Percentiles rank a stretch among this genome's conserved stretches.
Evolutionary conservation across 2,329 filamentous ascomycete species (phyloP).

Genomic region (Myriosclerotinia scirpicola): DNA sequence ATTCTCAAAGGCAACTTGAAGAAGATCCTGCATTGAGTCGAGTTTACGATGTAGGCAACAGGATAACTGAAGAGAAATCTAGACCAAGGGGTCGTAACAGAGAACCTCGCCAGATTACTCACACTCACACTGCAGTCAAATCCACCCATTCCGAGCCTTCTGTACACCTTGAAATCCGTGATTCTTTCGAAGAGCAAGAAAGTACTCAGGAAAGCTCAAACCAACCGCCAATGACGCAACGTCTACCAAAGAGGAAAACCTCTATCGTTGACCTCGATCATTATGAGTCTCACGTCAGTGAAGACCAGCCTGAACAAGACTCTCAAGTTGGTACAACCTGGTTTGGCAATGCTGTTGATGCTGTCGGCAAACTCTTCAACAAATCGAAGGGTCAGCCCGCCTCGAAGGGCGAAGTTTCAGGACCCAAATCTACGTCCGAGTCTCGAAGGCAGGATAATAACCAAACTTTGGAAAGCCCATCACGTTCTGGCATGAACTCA

Average conservation of each 20-base stretch:
- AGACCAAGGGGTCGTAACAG: not conserved
- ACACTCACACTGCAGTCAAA: not conserved
- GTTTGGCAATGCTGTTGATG: not conserved
- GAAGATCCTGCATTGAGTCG: not conserved
- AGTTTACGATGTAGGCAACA: not conserved
- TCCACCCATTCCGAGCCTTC: not conserved
- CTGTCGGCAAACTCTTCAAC: not conserved
- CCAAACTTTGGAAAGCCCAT: not conserved
- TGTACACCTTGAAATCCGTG: constrained; percentile 1
- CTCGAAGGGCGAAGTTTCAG: not conserved
- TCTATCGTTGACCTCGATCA: constrained; percentile 5
- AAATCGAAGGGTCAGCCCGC: not conserved
- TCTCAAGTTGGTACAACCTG: not conserved
- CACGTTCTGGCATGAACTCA: not conserved
- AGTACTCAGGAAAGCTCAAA: not conserved
- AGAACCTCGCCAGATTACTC: not conserved
- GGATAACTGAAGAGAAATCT: not conserved
- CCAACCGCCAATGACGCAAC: not conserved
- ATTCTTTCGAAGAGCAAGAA: constrained; percentile 11
- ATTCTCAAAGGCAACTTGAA: not conserved
- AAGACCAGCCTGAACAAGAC: not conserved
- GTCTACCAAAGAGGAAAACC: not conserved
- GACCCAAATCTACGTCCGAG: not conserved
- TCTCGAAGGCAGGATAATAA: not conserved
- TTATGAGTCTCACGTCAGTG: not conserved